A percentile compares a stretch with the other conserved stretches of the same genome.
Conservation (phyloP, 1,284 basidiomycete genomes). For the Malassezia yamatoensis region DNA sequence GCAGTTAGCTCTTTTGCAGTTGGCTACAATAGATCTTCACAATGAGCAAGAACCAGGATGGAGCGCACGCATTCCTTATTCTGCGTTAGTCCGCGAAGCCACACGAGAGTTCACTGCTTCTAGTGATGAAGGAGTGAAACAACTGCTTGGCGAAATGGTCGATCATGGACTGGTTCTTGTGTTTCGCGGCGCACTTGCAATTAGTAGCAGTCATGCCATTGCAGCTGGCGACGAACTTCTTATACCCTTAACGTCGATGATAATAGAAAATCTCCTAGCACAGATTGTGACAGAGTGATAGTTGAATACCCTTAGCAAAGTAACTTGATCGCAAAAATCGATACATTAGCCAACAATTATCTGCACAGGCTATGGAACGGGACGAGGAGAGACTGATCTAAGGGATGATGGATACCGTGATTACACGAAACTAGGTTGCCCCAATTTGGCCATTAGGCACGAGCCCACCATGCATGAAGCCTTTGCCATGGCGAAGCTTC, state of each 20-base stretch:
- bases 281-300: background rate
- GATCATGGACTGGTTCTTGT: conserved; percentile 17
- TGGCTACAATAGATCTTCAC: background rate
- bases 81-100: conserved; percentile 12
- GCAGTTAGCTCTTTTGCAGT: conserved; percentile 10
- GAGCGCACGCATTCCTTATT: conserved; percentile 7
- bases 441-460: background rate
- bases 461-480: conserved; percentile 16
- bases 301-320: no score
- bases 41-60: background rate
- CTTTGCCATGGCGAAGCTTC: conserved; percentile 8
- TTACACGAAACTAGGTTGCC: no score
- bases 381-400: conserved; percentile 8
- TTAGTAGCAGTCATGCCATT: conserved; percentile 16
- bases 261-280: conserved; percentile 9
- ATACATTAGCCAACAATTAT: conserved; percentile 1
- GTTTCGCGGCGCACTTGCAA: conserved; percentile 7
- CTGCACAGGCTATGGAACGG: conserved; percentile 3
- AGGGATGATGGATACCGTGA: background rate
- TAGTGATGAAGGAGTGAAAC: conserved; percentile 14
- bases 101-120: conserved; percentile 14
- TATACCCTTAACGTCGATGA: conserved; percentile 6
- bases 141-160: conserved; percentile 18
- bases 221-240: conserved; percentile 16
- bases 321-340: background rate